Conservation (phyloP, 2,329 filamentous ascomycete species). For the Phaeomoniella chlamydospora region DNA sequence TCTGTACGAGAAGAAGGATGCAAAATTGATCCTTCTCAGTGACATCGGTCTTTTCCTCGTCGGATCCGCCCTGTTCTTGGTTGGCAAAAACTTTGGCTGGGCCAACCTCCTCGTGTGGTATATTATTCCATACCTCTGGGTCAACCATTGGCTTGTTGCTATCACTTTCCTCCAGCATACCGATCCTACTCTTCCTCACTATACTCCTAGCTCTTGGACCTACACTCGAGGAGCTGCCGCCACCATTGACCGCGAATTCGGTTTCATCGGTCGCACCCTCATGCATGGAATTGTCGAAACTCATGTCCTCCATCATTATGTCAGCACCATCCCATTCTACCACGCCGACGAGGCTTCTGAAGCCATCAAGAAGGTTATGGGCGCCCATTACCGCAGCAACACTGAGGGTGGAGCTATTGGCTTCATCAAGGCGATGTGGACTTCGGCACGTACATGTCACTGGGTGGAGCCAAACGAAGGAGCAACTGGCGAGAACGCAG, state of each 20-base stretch:
- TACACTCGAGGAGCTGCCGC: slow-evolving; percentile 87
- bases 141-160: slow-evolving; percentile 97
- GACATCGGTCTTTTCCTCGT: slow-evolving; percentile 65
- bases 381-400: slow-evolving; percentile 81
- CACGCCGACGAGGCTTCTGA: slow-evolving; percentile 88
- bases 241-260: slow-evolving; percentile 94
- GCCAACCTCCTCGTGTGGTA: slow-evolving; percentile 89
- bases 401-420: slow-evolving; percentile 61
- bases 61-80: slow-evolving; percentile 45
- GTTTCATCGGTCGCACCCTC: slow-evolving; percentile 80
- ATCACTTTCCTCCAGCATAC: slow-evolving; percentile 98
- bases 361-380: slow-evolving; percentile 91
- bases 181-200: slow-evolving; percentile 86
- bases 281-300: slow-evolving; percentile 96
- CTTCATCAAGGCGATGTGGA: slow-evolving; percentile 75
- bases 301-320: slow-evolving; percentile 94
- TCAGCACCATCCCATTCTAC: slow-evolving; percentile 93
- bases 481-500: slow-evolving; percentile 65
- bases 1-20: slow-evolving; percentile 82
- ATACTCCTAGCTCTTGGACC: slow-evolving; percentile 74
- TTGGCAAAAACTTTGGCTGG: slow-evolving; percentile 70
- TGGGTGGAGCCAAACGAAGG: slow-evolving; percentile 90
- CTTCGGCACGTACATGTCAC: slow-evolving; percentile 72
- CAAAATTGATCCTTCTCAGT: slow-evolving; percentile 70
- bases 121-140: slow-evolving; percentile 87